phyloP scores from a whole-genome alignment of 768 basidiomycete species.

The Pleurotus pulmonarius region DNA sequence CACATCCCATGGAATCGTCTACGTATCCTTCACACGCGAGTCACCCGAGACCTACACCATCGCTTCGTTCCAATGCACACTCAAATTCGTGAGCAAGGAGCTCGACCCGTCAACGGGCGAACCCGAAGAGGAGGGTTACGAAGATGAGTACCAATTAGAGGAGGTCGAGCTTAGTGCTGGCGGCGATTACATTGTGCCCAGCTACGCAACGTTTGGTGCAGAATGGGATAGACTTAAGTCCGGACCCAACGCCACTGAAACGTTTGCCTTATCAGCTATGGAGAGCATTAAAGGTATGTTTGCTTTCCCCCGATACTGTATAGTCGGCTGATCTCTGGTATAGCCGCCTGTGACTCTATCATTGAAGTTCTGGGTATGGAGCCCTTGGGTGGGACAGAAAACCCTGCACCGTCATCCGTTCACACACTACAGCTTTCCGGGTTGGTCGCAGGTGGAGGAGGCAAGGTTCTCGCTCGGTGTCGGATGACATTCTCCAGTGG shows the following conservation, averaged over 20 bases:
- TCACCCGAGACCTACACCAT: slow-evolving; percentile 71
- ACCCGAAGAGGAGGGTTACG: slow-evolving; percentile 98
- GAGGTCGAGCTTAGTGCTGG: slow-evolving; percentile 92
- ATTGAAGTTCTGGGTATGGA: slow-evolving; percentile 98
- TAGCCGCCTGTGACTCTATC: slow-evolving; percentile 95
- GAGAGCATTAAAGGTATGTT: slow-evolving; percentile 88
- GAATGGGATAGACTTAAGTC: slow-evolving; percentile 93
- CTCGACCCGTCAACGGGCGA: slow-evolving; percentile 92
- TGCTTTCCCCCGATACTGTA: slow-evolving; percentile 7
- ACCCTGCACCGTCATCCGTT: slow-evolving; percentile 76
- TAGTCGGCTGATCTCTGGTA: slow-evolving; percentile 15
- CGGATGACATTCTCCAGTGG: slow-evolving; percentile 94
- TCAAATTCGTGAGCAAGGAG: slow-evolving; percentile 97
- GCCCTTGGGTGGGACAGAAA: slow-evolving; percentile 86
- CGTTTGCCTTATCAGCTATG: slow-evolving; percentile 88
- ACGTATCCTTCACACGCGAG: slow-evolving; percentile 90
- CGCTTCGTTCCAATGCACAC: slow-evolving; percentile 84
- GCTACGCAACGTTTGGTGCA: slow-evolving; percentile 83
- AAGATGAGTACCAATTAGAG: slow-evolving; percentile 97
- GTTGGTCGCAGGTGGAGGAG: slow-evolving; percentile 85
- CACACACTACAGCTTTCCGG: slow-evolving; percentile 95
- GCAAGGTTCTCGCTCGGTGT: slow-evolving; percentile 92
- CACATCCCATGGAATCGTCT: slow-evolving; percentile 80
- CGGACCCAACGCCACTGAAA: slow-evolving; percentile 81
- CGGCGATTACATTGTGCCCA: slow-evolving; percentile 95